Base-by-base conservation (phyloP, 805 yeast genomes). In the Ogataea thermomethanolica region DNA sequence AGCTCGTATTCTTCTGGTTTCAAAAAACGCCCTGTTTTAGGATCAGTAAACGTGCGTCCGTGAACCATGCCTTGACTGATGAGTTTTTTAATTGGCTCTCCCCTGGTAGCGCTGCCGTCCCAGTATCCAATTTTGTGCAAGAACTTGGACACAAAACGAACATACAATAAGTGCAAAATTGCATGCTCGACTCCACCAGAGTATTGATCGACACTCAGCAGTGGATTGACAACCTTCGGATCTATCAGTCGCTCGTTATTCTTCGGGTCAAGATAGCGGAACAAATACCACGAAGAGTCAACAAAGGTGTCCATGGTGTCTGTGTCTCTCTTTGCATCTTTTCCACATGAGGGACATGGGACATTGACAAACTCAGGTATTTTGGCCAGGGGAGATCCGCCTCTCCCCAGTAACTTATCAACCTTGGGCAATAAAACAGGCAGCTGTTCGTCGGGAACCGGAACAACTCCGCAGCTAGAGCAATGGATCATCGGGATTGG, bases 221-320 rank as follows among this genome's bases (percentile, higher is more conserved):
- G 53, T 22, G 64, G 56, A 8, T 74, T 60, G 0, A 82, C 86
- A 15, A 58, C 61, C 8, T 70, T 70, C 43, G 59, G 62, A 22
- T 55, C 64, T 54, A 91, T 88, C 1, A 87, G 84, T 29, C 56
- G 48, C 0, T 51, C 34, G 0, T 53, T 45, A 59, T 93, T 91
- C 24, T 78, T 64, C 0, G 95, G 69, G 58, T 93, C 98, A 2
- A 81, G 63, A 53, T 78, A 90, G 44, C 99, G 74, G 66, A 93
- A 81, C 61, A 76, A 86, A 62, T 93, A 93, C 99, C 99, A 93
- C 3, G 97, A 89, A 12, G 95, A 85, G 63, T 93, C 99, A 79
- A 93, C 91, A 56, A 93, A 93, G 0, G 99, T 93, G 58, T 93
- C 99, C 99, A 93, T 91, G 0, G 99, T 93, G 56, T 93, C 99